These are phyloP conservation scores for Primulina eburnea DNA, from an alignment of 257 asterid genomes.

Conservation along the genomic window DNA sequence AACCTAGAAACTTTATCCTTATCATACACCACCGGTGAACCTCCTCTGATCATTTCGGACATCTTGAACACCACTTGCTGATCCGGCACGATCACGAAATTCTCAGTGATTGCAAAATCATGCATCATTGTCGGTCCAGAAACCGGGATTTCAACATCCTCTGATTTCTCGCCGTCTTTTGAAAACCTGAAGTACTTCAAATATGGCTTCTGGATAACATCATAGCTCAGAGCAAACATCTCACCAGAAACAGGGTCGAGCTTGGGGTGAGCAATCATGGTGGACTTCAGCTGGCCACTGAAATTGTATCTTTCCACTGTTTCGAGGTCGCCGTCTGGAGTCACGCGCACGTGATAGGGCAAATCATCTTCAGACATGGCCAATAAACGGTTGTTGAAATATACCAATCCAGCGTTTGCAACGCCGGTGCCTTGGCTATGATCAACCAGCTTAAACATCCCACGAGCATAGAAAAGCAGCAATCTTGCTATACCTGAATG, in stretches of 20 bases:
- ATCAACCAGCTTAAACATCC: conserved; percentile 63
- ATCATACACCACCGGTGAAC: conserved; percentile 88
- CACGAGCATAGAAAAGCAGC: conserved; percentile 79
- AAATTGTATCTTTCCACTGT: conserved; percentile 65
- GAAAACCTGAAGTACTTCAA: conserved; percentile 74
- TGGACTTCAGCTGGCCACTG: conserved; percentile 51
- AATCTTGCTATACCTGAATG: conserved; percentile 88
- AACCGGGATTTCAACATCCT: conserved; percentile 81
- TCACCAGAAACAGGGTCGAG: conserved; percentile 86
- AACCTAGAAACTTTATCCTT: conserved; percentile 60
- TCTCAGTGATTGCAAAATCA: conserved; percentile 94
- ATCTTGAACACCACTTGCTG: conserved; percentile 95
- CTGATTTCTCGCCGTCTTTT: conserved; percentile 56
- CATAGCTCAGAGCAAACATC: conserved; percentile 85
- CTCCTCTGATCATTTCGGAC: conserved; percentile 88
- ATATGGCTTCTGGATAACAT: conserved; percentile 83
- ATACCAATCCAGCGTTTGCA: conserved; percentile 92
- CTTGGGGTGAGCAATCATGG: conserved; percentile 98
- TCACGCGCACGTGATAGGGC: conserved; percentile 75
- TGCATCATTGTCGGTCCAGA: conserved; percentile 96
- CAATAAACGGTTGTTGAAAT: conserved; percentile 63
- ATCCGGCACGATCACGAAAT: conserved; percentile 71
- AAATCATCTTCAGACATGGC: conserved; percentile 99
- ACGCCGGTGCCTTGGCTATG: conserved; percentile 81
- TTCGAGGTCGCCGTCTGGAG: conserved; percentile 63